Conservation (phyloP, 495 filamentous ascomycete genomes). For the Xylaria flabelliformis region DNA sequence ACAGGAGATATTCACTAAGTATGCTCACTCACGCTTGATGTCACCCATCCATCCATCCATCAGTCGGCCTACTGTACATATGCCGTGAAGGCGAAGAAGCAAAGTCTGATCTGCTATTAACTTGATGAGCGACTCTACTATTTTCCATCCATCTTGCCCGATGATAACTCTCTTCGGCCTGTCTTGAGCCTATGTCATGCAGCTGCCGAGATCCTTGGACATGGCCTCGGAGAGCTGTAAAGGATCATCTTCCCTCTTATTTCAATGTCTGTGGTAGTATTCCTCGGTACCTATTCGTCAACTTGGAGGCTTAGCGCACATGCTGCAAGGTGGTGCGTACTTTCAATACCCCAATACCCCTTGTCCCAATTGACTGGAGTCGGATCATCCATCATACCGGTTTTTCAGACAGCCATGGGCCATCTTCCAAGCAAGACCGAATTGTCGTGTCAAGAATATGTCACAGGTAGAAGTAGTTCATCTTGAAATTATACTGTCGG, state of each 20-base stretch:
- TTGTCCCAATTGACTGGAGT: conserved; percentile 26
- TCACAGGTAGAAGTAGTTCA: background rate
- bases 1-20: conserved; percentile 8
- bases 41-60: conserved; percentile 23
- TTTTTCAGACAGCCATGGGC: conserved; percentile 30
- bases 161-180: background rate
- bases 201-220: background rate
- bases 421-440: background rate
- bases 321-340: conserved; percentile 14
- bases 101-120: background rate
- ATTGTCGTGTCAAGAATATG: background rate
- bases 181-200: background rate
- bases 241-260: background rate
- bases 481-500: no score
- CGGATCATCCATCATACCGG: conserved; percentile 18
- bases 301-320: conserved; percentile 20
- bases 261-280: conserved; percentile 3
- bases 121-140: background rate
- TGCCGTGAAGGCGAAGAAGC: background rate
- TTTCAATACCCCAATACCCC: conserved; percentile 23
- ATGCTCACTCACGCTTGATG: conserved; percentile 6
- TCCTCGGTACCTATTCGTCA: conserved; percentile 9
- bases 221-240: background rate
- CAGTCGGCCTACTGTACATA: background rate
- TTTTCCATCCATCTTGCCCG: background rate